These are phyloP conservation scores for Neoboletus subvelutipes DNA, from an alignment of 768 basidiomycete genomes.

Conservation along the genomic window DNA sequence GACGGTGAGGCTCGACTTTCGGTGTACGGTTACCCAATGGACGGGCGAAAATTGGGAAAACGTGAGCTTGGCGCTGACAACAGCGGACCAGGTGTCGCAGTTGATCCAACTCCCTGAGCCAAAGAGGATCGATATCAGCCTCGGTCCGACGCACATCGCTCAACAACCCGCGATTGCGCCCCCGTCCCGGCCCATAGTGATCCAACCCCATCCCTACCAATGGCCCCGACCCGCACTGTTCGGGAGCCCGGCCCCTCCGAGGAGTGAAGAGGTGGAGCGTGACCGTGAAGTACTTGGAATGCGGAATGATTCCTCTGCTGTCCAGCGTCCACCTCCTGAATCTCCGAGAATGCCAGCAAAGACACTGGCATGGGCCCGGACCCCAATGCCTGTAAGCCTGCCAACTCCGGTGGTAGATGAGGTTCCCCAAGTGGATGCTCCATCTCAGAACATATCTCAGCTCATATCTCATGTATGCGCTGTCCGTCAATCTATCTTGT, in stretches of 20 bases:
- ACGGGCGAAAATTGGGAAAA: constrained; percentile 35
- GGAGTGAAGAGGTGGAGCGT: neutral
- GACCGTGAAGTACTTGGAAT: neutral
- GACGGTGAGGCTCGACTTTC: constrained; percentile 25
- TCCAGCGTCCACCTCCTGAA: neutral
- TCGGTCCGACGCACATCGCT: neutral
- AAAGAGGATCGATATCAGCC: constrained; percentile 17
- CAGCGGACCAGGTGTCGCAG: constrained; percentile 19
- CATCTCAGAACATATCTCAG: constrained; percentile 8
- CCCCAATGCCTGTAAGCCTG: too few species aligned
- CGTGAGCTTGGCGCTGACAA: constrained; percentile 25
- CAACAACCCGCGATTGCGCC: neutral
- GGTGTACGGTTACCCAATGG: constrained; percentile 28
- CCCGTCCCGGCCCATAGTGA: neutral
- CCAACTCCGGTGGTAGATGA: neutral
- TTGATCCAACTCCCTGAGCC: constrained; percentile 24
- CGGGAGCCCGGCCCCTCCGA: too few species aligned
- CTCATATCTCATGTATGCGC: constrained; percentile 13
- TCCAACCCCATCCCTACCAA: neutral
- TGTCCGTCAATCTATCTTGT: neutral
- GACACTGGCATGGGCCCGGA: too few species aligned
- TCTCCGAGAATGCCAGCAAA: too few species aligned
- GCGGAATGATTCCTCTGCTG: too few species aligned
- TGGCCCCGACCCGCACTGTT: too few species aligned
- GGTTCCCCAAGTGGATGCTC: neutral